Base-by-base conservation (phyloP, 768 basidiomycete species). In the Dioszegia aurantiaca region DNA sequence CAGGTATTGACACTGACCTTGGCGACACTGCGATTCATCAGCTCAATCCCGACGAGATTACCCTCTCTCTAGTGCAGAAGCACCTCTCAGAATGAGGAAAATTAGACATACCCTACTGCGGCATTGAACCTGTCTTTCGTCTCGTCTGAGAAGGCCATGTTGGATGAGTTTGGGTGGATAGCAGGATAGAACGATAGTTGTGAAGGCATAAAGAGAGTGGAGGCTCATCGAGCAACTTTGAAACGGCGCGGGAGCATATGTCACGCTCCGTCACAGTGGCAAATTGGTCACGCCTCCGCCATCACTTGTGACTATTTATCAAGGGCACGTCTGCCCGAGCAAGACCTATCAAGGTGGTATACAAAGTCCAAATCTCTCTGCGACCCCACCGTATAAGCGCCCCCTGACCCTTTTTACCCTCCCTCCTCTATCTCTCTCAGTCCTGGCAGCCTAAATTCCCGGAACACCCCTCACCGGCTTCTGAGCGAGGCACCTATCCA, bases 81-180 rank as follows among this genome's bases (percentile, higher is more conserved):
- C 47, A 2, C 26, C 30, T n/a, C 2, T 26, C 55, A 9, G 17
- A 2, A 17, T 10, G 6, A 11, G 23, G 30, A 41, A 21, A 45
- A 45, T 17, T 26, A 12, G 37, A 68, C 71, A 57, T 53, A 73
- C 71, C 69, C 73, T 47, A 76, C 55, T 44, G 71, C 70, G 28
- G 71, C 66, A 64, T 74, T 74, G 55, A 76, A 68, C 30, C 68
- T 48, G 64, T 76, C 75, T 53, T 76, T 76, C 36, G 75, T 76
- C 56, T 76, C 75, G 68, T 76, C 75, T 48, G 70, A 72, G 61
- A 75, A 69, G 12, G 72, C 59, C 73, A 75, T 75, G n/a, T 39
- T 70, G 51, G 5, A 14, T 14, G 6, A 33, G 33, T 6, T 33
- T 6, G 33, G 33, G 33, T 33, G 33, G 6, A 33, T 33, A 33